Conservation (phyloP, 2,329 filamentous ascomycete genomes). For the Calonectria leucothoes region DNA sequence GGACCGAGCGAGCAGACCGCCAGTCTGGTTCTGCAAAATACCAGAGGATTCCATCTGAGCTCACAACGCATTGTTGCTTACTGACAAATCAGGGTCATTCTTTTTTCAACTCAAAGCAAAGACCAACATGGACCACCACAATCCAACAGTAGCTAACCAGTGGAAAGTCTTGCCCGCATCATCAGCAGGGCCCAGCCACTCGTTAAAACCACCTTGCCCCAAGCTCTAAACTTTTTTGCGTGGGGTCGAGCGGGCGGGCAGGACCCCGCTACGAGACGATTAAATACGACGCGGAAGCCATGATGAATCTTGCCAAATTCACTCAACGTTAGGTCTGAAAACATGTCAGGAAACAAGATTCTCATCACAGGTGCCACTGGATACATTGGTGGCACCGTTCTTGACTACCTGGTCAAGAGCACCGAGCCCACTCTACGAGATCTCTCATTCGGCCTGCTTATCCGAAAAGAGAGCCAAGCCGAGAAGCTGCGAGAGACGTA, state of each 20-base stretch:
- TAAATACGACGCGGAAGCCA: not conserved
- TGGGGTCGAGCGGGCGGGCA: not conserved
- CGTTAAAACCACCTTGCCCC: not conserved
- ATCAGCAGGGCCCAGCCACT: not conserved
- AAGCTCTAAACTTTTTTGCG: not conserved
- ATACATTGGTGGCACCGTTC: conserved; percentile 23
- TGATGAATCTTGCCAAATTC: not conserved
- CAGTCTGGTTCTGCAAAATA: not conserved
- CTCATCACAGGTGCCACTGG: conserved; percentile 16
- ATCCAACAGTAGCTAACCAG: not conserved
- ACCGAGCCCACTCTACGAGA: not conserved
- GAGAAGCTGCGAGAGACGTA: conserved; percentile 5
- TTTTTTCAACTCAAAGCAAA: not conserved
- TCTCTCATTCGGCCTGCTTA: conserved; percentile 3
- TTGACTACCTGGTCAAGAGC: conserved; percentile 10
- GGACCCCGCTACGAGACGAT: not conserved
- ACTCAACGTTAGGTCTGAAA: not conserved
- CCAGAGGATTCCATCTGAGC: not conserved
- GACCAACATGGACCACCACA: not conserved
- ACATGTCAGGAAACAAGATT: conserved; percentile 12
- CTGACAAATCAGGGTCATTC: not conserved
- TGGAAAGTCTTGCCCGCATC: not conserved
- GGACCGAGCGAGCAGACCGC: not conserved
- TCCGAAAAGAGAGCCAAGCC: not conserved
- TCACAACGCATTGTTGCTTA: not conserved